phyloP scores from a whole-genome alignment of 805 yeast genomes.

The Barnettozyma populi region DNA sequence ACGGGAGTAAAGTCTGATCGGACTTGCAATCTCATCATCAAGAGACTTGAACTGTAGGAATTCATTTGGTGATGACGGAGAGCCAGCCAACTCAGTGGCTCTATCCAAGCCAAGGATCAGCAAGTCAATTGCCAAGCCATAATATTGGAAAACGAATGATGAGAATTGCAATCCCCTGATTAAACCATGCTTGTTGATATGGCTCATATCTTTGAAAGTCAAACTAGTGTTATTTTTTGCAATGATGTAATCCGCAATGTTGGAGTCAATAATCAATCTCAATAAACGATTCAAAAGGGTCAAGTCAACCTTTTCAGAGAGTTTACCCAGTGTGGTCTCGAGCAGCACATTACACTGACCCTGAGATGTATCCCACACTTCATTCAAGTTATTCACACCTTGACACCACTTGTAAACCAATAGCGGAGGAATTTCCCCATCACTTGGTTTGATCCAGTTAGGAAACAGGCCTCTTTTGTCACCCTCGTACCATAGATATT shows the following conservation, averaged over 20 bases:
- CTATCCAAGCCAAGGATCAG: constrained; percentile 80
- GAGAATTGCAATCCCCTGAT: constrained; percentile 87
- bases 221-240: constrained; percentile 82
- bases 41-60: constrained; percentile 63
- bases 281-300: constrained; percentile 79
- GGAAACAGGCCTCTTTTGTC: constrained; percentile 86
- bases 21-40: constrained; percentile 60
- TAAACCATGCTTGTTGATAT: constrained; percentile 82
- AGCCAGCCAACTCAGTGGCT: constrained; percentile 84
- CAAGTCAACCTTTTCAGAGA: constrained; percentile 84
- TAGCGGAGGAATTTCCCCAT: constrained; percentile 87
- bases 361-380: constrained; percentile 71
- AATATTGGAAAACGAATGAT: constrained; percentile 83
- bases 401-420: constrained; percentile 92
- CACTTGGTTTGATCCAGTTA: constrained; percentile 94
- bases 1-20: constrained; percentile 76
- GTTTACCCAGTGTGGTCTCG: constrained; percentile 64
- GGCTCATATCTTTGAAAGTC: constrained; percentile 91
- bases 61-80: constrained; percentile 63
- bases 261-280: constrained; percentile 78
- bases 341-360: constrained; percentile 82
- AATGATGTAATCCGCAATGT: constrained; percentile 90
- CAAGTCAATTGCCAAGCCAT: constrained; percentile 80
- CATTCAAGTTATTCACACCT: constrained; percentile 72
- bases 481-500: constrained; percentile 93